Evolutionary conservation across 1,284 basidiomycete genomes (phyloP), one percentile per base, ranked within the genome.

Genomic region (Cystobasidium slooffiae): DNA sequence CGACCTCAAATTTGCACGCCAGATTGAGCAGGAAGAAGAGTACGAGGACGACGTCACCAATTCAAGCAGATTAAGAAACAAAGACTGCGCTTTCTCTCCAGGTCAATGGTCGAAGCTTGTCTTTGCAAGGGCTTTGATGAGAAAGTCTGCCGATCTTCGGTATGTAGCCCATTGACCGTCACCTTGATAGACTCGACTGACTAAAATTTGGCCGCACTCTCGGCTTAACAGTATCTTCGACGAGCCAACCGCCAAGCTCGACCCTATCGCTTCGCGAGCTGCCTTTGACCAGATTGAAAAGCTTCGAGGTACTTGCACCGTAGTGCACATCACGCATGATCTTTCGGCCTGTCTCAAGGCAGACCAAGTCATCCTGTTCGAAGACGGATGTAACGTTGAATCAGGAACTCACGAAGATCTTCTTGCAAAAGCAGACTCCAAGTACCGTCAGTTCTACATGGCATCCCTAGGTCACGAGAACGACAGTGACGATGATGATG

Each of bases 1-100:
- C 49, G 58, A 47, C 20, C 46, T 24, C 18, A 62, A 92, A 68
- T 89, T 89, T 56, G 89, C 91, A 53, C 90, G 91, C 79, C 88
- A 91, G 77, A 84, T 85, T 6, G 88, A 89, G 74, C 88, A 90
- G 75, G 83, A 83, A 14, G 75, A 75, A 20, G 74, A 77, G 20
- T 47, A 63, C 16, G 76, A 74, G 56, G 86, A 86, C 47, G 81
- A 79, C 12, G 84, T 85, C 80, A 81, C 41, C 20, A 63, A 63
- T 7, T 64, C 49, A 1, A 41, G 70, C 0, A 12, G 41, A n/a
- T 43, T 66, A 7, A 73, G 58, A 41, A 61, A 61, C 20, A 73
- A 73, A 43, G 70, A 73, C 20, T 73, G 70, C 44, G 70, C 70
- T 24, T 73, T 73, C 31, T 73, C 70, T 5, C 70, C 70, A 10